Evolutionary conservation across 768 basidiomycete species (phyloP), one percentile per base, ranked within the genome.

Genomic region (Mycena olivaceomarginata): DNA sequence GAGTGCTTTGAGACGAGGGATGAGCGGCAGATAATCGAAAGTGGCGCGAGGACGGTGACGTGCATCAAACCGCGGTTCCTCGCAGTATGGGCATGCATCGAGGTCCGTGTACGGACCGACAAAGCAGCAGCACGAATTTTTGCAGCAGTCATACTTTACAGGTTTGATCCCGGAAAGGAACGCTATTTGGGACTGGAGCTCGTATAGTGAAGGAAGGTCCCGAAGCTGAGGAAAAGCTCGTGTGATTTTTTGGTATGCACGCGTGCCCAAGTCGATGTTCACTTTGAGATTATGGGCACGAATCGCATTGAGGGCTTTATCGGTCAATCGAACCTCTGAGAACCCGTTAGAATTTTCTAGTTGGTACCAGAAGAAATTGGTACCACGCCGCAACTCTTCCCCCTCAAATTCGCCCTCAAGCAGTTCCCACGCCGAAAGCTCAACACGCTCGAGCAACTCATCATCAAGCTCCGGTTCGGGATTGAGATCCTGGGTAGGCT

Each of bases 1-100:
- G 41, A 78, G 76, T 1, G 80, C 83, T 60, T 80, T 67, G 10
- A 90, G 85, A 3, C 82, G 85, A 5, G 85, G 86, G 45, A 85
- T 87, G 25, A 89, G 72, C 1, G 87, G 87, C n/a, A 90, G 70
- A 74, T 90, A 89, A 8, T 73, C 72, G 77, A 87, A 89, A 10
- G 68, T 66, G 40, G 79, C 80, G 0, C 82, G 71, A 1, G 88
- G 79, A 43, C 77, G 80, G 0, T 81, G 81, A 46, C 68, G 53
- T 12, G 70, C 1, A 56, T 81, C 59, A 65, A 60, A 83, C 1
- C 85, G 82, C 13, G 85, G n/a, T 59, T 81, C 80, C 0, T 83
- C 62, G 80, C 89, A 90, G 77, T 82, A 81, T 1, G 85, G 85
- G 71, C 90, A 91, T 10, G 43, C 20, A 0, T 79, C 72, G 11